Conservation (phyloP, 2,329 filamentous ascomycete genomes). For the Exophiala mesophila region DNA sequence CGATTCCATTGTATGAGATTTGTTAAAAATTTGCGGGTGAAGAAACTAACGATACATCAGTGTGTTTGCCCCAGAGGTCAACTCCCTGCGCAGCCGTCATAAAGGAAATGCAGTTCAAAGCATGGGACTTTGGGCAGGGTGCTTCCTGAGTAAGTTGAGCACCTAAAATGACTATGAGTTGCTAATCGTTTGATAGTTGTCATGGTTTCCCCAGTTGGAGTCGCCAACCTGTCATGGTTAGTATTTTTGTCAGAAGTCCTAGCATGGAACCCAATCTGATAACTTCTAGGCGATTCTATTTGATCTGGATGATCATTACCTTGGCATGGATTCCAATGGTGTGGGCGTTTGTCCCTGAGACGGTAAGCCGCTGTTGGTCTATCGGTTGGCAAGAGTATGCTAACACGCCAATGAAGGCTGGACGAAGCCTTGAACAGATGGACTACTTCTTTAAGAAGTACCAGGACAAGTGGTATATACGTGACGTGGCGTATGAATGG, state of each 20-base stretch:
- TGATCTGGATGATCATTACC: slow-evolving; percentile 7
- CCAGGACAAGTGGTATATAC: slow-evolving; percentile 5
- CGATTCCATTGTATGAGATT: slow-evolving; percentile 1
- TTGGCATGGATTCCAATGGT: neutral
- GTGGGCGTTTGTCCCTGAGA: neutral
- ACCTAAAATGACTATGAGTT: too few species aligned
- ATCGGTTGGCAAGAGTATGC: too few species aligned
- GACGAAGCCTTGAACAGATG: slow-evolving; percentile 6
- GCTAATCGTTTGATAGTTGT: too few species aligned
- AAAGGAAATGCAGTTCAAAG: slow-evolving; percentile 4
- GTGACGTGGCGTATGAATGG: slow-evolving; percentile 3
- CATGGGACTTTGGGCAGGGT: neutral
- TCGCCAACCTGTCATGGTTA: slow-evolving; percentile 5
- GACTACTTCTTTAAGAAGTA: slow-evolving; percentile 9
- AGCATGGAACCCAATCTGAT: too few species aligned
- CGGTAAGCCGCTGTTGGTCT: too few species aligned
- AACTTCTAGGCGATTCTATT: slow-evolving; percentile 5
- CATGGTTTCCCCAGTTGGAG: slow-evolving; percentile 6
- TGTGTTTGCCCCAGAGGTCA: slow-evolving; percentile 4
- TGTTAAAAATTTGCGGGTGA: too few species aligned
- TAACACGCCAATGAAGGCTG: too few species aligned
- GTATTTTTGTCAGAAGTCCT: too few species aligned
- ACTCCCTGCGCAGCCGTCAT: slow-evolving; percentile 1
- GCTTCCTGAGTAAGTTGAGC: too few species aligned
- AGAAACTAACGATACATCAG: too few species aligned